A percentile compares a stretch with the other conserved stretches of the same genome.
phyloP scores from a whole-genome alignment of 768 basidiomycete genomes.

The Russula sp. region DNA sequence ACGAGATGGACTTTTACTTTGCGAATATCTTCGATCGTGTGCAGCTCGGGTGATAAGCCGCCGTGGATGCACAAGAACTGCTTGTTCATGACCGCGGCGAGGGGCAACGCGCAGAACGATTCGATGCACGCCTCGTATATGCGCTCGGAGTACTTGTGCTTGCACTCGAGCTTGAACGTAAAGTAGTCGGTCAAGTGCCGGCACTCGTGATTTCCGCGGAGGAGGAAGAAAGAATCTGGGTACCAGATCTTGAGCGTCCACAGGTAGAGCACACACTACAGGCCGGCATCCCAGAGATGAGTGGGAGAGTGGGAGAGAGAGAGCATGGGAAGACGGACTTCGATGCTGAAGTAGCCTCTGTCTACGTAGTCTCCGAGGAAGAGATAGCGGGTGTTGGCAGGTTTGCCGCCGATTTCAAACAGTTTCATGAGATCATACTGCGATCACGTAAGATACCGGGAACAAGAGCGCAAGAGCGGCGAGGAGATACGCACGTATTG shows the following conservation, averaged over 20 bases:
- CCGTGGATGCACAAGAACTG: conserved; percentile 99
- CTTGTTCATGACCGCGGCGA: conserved; percentile 98
- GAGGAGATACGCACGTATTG: conserved; percentile 75
- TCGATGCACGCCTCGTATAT: conserved; percentile 98
- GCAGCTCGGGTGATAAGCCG: conserved; percentile 89
- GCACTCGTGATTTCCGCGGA: conserved; percentile 98
- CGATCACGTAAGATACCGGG: conserved; percentile 8
- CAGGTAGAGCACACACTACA: conserved; percentile 93
- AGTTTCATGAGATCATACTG: conserved; percentile 77
- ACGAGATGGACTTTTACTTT: conserved; percentile 43
- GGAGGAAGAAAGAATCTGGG: conserved; percentile 90
- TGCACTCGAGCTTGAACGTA: conserved; percentile 98
- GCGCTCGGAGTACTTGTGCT: conserved; percentile 97
- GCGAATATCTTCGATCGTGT: conserved; percentile 93
- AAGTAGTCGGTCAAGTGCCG: conserved; percentile 98
- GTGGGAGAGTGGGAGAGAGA: not conserved
- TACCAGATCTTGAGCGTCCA: conserved; percentile 99
- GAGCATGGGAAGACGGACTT: conserved; percentile 35
- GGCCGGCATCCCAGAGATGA: conserved; percentile 8
- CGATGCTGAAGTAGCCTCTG: conserved; percentile 70
- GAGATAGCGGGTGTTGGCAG: conserved; percentile 65
- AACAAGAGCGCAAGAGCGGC: not conserved
- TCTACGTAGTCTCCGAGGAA: conserved; percentile 76
- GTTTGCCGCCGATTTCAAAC: conserved; percentile 74
- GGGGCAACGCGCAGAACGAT: conserved; percentile 89